Evolutionary conservation across 108 stramenopile species (phyloP), one percentile per base, ranked within the genome.

Genomic region (Craspedostauros australis): DNA sequence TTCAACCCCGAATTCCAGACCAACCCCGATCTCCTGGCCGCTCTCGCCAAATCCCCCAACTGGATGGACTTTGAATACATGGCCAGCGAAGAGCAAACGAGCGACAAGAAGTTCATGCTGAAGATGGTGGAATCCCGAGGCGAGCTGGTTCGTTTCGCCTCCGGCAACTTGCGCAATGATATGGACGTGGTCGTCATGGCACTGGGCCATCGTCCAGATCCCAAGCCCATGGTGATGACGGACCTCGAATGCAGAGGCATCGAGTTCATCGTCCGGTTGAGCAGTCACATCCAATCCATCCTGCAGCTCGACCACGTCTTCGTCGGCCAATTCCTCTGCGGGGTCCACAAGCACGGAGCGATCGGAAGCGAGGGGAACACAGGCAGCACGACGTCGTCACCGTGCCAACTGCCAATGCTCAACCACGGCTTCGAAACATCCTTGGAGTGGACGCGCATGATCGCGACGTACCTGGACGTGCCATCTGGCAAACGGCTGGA

Each of bases 91-190:
- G 16, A 11, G 5, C 33, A 69, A 31, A 47, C 26, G 29, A n/a
- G 32, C 18, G 55, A 77, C 58, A 42, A 53, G 28, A 53, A 58
- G 14, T 57, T 77, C 14, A 54, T 69, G 23, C 29, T 68, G 32
- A 30, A 29, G 49, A 67, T 67, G 1, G 27, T 68, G 28, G 19
- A 14, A 5, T 36, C 59, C 29, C 52, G 68, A 22, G 71, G 62
- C 16, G 39, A 56, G 19, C 42, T 66, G 16, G 51, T 66, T 24
- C 32, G 46, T 5, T 48, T 48, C 20, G 36, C 31, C 30, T 9
- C 38, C 4, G 48, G 51, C 19, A 11, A 47, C 14, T 34, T 38
- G 16, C 26, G 46, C 38, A 21, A 40, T n/a, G 54, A 64, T 28
- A 2, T 55, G 12, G 64, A 26, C 30, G 21, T 55, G 37, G 30